Evolutionary conservation across 1,284 basidiomycete species (phyloP).

Genomic region (Apiotrichum laibachii): DNA sequence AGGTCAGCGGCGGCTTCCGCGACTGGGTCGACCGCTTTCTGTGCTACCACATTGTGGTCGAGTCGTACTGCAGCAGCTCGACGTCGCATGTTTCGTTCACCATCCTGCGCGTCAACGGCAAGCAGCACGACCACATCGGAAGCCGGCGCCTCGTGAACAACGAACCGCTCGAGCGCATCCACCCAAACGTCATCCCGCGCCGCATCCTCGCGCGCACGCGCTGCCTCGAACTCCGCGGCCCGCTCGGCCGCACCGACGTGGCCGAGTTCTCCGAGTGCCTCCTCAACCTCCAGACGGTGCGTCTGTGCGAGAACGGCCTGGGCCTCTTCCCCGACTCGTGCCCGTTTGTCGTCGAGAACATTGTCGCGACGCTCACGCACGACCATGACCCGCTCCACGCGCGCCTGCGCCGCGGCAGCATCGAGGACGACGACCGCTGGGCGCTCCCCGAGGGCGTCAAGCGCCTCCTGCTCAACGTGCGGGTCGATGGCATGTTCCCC

Average conservation of each 20-base stretch:
- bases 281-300: conserved; percentile 1
- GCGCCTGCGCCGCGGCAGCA: too few relatives aligned
- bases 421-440: background rate
- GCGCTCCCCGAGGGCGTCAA: conserved; percentile 8
- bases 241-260: background rate
- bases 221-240: conserved; percentile 1
- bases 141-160: background rate
- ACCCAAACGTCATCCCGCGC: background rate
- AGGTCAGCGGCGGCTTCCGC: conserved; percentile 1
- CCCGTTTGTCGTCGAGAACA: background rate
- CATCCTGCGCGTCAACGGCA: background rate
- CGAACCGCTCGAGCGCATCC: background rate
- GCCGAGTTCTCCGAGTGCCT: background rate
- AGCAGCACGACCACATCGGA: too few relatives aligned
- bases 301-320: conserved; percentile 1
- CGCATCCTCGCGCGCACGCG: background rate
- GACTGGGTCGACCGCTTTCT: conserved; percentile 13
- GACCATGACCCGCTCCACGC: too few relatives aligned
- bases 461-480: conserved; percentile 18
- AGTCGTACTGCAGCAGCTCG: background rate
- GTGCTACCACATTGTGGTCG: conserved; percentile 1
- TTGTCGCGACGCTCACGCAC: background rate
- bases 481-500: background rate
- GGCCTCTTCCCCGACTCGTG: conserved; percentile 3
- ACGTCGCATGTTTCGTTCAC: background rate